A percentile compares a stretch with the other conserved stretches of the same genome.
Conservation (phyloP, 208 protist genomes). For the Acanthamoeba pearcei region DNA sequence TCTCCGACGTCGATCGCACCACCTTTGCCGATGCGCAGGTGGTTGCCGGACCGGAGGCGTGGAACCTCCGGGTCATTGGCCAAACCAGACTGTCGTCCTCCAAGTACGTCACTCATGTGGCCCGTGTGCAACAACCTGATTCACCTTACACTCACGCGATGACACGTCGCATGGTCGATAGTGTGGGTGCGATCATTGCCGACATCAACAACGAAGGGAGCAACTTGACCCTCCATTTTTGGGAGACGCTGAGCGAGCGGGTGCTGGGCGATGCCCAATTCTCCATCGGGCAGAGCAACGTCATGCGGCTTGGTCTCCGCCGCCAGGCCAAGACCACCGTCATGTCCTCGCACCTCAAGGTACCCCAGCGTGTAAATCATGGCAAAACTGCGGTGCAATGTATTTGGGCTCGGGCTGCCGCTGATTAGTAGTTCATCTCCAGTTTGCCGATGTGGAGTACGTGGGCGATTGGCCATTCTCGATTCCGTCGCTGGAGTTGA, state of each 20-base stretch:
- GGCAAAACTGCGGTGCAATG: not conserved
- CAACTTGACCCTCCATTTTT: constrained; percentile 51
- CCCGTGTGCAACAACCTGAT: not conserved
- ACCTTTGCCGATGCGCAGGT: constrained; percentile 45
- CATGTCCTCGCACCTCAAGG: constrained; percentile 66
- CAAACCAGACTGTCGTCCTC: constrained; percentile 33
- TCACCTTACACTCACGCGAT: not conserved
- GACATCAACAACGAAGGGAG: not conserved
- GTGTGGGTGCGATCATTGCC: constrained; percentile 50
- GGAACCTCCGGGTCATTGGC: constrained; percentile 15
- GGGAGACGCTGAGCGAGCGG: constrained; percentile 52
- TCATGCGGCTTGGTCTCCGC: constrained; percentile 50
- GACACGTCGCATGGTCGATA: not conserved
- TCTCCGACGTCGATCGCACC: constrained; percentile 28
- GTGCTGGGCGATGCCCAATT: constrained; percentile 71
- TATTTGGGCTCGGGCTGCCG: too few species aligned
- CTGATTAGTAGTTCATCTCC: not conserved
- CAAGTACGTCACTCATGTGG: not conserved
- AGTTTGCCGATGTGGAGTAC: constrained; percentile 63
- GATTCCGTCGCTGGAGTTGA: constrained; percentile 33
- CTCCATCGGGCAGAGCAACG: constrained; percentile 12
- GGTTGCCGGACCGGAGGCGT: constrained; percentile 39
- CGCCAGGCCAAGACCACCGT: constrained; percentile 47
- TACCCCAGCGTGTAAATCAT: not conserved
- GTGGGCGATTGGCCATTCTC: constrained; percentile 54